Conservation (phyloP, 2,329 filamentous ascomycete genomes). For the Colletotrichum theobromicola region DNA sequence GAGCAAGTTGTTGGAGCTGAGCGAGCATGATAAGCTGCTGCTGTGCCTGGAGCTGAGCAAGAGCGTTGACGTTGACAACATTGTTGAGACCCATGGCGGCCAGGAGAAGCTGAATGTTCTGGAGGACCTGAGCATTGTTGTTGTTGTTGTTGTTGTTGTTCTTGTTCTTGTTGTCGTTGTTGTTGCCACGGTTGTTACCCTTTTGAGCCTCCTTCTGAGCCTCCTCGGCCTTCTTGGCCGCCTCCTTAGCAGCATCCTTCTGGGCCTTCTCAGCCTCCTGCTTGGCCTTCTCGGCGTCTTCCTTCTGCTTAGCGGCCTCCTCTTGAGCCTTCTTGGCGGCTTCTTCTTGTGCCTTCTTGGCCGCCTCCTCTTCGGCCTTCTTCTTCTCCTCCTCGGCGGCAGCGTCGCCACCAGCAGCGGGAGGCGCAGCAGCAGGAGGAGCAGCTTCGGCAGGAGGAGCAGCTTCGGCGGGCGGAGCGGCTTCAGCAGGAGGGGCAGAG, state of each 20-base stretch:
- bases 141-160: constrained; percentile 18
- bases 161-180: constrained; percentile 30
- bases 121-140: constrained; percentile 20
- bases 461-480: not conserved
- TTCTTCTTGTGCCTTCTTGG: not conserved
- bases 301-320: not conserved
- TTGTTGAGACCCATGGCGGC: constrained; percentile 31
- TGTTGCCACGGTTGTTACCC: constrained; percentile 25
- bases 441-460: not conserved
- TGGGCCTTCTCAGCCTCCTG: constrained; percentile 10
- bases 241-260: constrained; percentile 18
- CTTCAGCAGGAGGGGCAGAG: not conserved
- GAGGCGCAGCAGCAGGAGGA: not conserved
- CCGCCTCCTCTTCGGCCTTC: constrained; percentile 16
- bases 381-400: constrained; percentile 16
- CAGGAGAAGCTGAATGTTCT: constrained; percentile 28
- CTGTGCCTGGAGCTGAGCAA: constrained; percentile 31
- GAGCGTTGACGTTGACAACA: constrained; percentile 29
- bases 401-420: not conserved
- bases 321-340: not conserved
- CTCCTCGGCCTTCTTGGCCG: constrained; percentile 12
- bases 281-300: not conserved
- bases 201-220: not conserved
- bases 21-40: constrained; percentile 29
- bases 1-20: constrained; percentile 31